A percentile compares a stretch with the other conserved stretches of the same genome.
phyloP scores from a whole-genome alignment of 1,139 yeast species.

The Protomyces pachydermus region DNA sequence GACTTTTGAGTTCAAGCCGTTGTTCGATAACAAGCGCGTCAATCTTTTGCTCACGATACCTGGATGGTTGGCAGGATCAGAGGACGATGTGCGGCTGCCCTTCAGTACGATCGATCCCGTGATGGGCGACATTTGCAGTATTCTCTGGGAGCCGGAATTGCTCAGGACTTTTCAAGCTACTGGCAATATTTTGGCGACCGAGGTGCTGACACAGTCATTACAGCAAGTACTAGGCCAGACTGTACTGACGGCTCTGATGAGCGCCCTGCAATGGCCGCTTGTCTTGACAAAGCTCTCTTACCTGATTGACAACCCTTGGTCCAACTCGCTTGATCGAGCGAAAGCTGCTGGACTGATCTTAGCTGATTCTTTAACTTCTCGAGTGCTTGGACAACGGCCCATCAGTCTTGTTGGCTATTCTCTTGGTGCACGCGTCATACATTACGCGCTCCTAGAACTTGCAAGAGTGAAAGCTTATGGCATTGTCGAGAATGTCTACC shows the following conservation, averaged over 20 bases:
- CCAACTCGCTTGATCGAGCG: constrained; percentile 91
- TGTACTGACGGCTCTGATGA: constrained; percentile 82
- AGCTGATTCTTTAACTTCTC: constrained; percentile 83
- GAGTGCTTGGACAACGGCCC: constrained; percentile 89
- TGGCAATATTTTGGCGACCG: constrained; percentile 85
- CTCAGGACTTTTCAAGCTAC: constrained; percentile 94
- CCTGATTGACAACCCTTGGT: constrained; percentile 95
- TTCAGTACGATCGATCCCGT: constrained; percentile 95
- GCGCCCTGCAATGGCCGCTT: constrained; percentile 94
- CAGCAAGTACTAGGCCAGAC: constrained; percentile 96
- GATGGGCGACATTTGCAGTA: constrained; percentile 90
- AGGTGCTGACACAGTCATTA: constrained; percentile 78
- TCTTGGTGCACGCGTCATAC: constrained; percentile 85
- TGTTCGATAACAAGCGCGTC: constrained; percentile 84
- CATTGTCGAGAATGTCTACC: constrained; percentile 75
- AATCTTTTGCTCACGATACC: constrained; percentile 85
- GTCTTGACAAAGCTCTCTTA: constrained; percentile 83
- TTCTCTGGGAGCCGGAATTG: constrained; percentile 98
- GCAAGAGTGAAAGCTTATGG: constrained; percentile 86
- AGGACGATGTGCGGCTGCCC: constrained; percentile 94
- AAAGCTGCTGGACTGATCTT: constrained; percentile 88
- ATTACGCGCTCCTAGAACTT: constrained; percentile 80
- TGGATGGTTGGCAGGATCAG: constrained; percentile 96
- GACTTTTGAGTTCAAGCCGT: constrained; percentile 87
- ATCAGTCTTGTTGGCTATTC: constrained; percentile 90